phyloP scores from a whole-genome alignment of 768 basidiomycete genomes.

The Suillus americanus region DNA sequence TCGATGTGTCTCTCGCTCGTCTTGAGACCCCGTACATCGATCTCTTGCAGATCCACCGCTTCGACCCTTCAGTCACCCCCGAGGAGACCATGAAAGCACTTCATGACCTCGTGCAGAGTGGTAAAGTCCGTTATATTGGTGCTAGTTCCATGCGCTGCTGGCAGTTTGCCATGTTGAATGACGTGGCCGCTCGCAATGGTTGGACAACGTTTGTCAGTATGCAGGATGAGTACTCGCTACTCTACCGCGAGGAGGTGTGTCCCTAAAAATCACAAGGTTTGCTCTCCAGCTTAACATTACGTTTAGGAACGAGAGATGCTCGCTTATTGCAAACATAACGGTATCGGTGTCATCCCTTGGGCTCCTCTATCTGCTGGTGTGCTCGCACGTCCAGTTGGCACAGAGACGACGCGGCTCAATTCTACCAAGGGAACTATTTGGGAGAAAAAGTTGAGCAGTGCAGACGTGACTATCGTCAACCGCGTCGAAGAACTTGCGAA shows the following conservation, averaged over 20 bases:
- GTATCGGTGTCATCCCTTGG: conserved; percentile 56
- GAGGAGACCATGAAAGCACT: conserved; percentile 53
- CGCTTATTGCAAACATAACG: conserved; percentile 44
- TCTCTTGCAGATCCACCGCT: conserved; percentile 46
- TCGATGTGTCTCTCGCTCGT: conserved; percentile 36
- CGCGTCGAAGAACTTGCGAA: conserved; percentile 42
- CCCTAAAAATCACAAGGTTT: background rate
- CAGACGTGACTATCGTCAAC: conserved; percentile 35
- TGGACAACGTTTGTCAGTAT: conserved; percentile 59
- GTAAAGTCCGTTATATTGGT: conserved; percentile 53
- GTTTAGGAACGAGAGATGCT: conserved; percentile 46
- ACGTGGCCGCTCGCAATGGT: conserved; percentile 41
- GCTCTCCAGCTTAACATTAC: too few relatives aligned
- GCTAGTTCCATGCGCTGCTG: conserved; percentile 47
- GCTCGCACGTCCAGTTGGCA: conserved; percentile 37
- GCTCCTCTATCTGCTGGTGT: conserved; percentile 40
- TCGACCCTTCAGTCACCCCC: conserved; percentile 34
- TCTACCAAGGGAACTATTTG: conserved; percentile 19
- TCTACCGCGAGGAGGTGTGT: conserved; percentile 53
- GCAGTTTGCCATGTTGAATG: conserved; percentile 45
- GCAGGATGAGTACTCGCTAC: conserved; percentile 52
- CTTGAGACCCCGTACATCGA: conserved; percentile 38
- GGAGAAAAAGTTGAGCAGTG: conserved; percentile 26
- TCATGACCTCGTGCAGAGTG: conserved; percentile 46
- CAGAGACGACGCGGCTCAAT: conserved; percentile 21